Base-by-base conservation (phyloP, 192 early-diverging fungal species). In the Backusella sp. region DNA sequence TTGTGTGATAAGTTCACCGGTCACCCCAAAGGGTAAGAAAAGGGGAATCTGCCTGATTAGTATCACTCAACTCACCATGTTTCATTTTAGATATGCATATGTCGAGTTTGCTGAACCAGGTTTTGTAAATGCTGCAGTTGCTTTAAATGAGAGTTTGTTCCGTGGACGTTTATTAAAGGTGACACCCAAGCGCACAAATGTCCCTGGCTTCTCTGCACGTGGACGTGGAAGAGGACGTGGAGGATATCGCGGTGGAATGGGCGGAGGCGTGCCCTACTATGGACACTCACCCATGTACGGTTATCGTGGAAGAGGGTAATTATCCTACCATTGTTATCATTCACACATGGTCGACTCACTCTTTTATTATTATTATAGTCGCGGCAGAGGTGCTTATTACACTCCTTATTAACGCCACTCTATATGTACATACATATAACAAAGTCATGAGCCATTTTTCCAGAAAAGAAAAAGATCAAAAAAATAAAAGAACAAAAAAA, bases 1-100 rank as follows among this genome's bases (percentile, higher is more conserved):
- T 80, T 97, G 52, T 96, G 96, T 77, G 93, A 99, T 85, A 96
- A 96, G 81, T 94, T 85, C 77, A 98, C 96, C 23, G 96, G 96
- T 26, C 92, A 94, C 70, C 94, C 95, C 30, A 95, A 94, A 79
- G 94, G 94, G 78, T 86, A 85, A 78, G 37, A 30, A 42, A 32
- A 32, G 32, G 4, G 35, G 42, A 44, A 4, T 5, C 2, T 17
- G 0, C 15, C 4, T 36, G 42, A 21, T 3, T 21, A 28, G 67
- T 23, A 30, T 59, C 1, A 62, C 14, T 32, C 14, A 17, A 44
- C 15, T 19, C 42, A 44, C 42, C 6, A 32, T 35, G 6, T 4
- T 56, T 41, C 46, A 2, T 62, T 44, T 14, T 77, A 85, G 90
- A 28, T 98, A 92, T 76, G 98, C 96, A 6, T 99, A 98, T 76